These are phyloP conservation scores for Calocybe gangraenosa DNA, from an alignment of 768 basidiomycete species.

Conservation along the genomic window DNA sequence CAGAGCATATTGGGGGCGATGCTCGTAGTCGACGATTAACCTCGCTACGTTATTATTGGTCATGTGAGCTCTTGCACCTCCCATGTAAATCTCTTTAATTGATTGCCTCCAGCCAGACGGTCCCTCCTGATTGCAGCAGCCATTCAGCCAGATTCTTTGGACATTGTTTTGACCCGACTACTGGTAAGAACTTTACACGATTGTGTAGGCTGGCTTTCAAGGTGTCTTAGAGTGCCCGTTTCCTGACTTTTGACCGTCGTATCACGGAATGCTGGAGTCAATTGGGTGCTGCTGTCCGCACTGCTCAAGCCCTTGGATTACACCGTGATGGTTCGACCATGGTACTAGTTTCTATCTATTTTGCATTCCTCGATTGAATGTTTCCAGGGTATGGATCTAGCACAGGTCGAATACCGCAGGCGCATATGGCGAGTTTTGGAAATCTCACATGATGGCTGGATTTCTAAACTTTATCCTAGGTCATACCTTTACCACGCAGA, in stretches of 20 bases:
- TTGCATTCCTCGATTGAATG: constrained; percentile 3
- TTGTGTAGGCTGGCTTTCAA: constrained; percentile 38
- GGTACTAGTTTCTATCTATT: constrained; percentile 39
- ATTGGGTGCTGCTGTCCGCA: constrained; percentile 86
- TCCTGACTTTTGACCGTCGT: constrained; percentile 69
- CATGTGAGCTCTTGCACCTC: constrained; percentile 56
- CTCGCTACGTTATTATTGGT: constrained; percentile 92
- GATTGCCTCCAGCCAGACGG: constrained; percentile 57
- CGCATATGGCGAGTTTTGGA: constrained; percentile 69
- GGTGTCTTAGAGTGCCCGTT: constrained; percentile 43
- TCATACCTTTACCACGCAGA: constrained; percentile 93
- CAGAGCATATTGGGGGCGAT: constrained; percentile 81
- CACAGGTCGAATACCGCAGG: constrained; percentile 82
- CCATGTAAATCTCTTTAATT: background rate
- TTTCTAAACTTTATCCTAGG: constrained; percentile 35
- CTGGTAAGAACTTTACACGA: constrained; percentile 55
- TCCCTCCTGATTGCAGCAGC: constrained; percentile 89
- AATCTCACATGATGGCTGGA: background rate
- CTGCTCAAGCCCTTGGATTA: constrained; percentile 89
- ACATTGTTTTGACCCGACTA: constrained; percentile 89
- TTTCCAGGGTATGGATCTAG: constrained; percentile 62
- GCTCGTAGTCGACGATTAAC: constrained; percentile 70
- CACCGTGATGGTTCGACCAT: constrained; percentile 85
- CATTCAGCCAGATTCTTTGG: constrained; percentile 88
- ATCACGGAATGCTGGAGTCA: constrained; percentile 98